phyloP scores from a whole-genome alignment of 2,329 filamentous ascomycete species.

The Tolypocladium pustulatum region DNA sequence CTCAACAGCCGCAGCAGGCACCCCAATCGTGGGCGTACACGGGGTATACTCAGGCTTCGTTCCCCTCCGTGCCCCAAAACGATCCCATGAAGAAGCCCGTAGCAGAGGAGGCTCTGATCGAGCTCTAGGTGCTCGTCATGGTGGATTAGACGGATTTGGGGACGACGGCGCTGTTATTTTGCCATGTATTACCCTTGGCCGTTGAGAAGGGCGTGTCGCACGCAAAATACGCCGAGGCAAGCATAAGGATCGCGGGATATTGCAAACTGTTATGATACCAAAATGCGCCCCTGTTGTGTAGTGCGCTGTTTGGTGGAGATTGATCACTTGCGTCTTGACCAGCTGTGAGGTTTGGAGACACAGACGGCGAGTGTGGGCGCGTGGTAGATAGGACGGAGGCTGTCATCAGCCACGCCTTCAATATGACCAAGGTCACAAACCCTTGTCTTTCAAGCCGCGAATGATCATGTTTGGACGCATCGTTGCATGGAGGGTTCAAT shows the following conservation, averaged over 20 bases:
- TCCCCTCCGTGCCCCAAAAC: constrained; percentile 48
- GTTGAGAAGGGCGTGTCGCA: neutral
- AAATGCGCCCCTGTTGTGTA: neutral
- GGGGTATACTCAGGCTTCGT: constrained; percentile 48
- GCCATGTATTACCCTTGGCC: neutral
- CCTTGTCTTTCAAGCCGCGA: neutral
- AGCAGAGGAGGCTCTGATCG: constrained; percentile 71
- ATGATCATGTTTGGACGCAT: neutral
- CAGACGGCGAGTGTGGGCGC: neutral
- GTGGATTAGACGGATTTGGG: neutral
- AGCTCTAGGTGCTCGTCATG: constrained; percentile 39
- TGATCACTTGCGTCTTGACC: neutral
- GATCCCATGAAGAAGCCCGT: constrained; percentile 33
- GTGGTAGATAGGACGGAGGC: neutral
- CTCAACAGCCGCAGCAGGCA: constrained; percentile 19
- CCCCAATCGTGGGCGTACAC: constrained; percentile 33
- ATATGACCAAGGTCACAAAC: neutral
- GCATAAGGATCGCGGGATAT: neutral
- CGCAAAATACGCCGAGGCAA: neutral
- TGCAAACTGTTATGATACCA: neutral
- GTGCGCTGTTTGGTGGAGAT: neutral
- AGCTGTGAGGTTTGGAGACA: neutral
- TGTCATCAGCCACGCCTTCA: neutral
- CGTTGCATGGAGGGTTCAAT: neutral
- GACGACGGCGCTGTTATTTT: neutral